phyloP scores from a whole-genome alignment of 1,139 yeast genomes.

The Saccharomyces pastorianus region DNA sequence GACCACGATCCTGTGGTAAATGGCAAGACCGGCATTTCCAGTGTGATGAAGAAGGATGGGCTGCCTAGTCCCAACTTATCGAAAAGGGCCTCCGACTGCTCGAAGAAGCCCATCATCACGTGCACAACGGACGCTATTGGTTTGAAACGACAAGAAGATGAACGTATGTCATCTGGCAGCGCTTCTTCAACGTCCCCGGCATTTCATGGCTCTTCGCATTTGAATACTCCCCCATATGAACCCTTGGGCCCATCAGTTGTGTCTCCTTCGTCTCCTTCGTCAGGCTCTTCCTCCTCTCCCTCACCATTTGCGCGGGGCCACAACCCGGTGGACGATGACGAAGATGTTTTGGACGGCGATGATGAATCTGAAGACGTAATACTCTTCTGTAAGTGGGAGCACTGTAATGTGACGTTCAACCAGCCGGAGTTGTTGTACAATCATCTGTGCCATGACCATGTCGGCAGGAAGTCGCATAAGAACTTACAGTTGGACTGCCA shows the following conservation, averaged over 20 bases:
- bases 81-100: not conserved
- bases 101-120: not conserved
- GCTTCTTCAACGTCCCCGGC: not conserved
- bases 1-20: not conserved
- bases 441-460: constrained; percentile 86
- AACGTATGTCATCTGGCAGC: not conserved
- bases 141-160: not conserved
- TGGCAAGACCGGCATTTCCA: not conserved
- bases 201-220: not conserved
- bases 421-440: constrained; percentile 69
- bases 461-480: constrained; percentile 79
- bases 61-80: not conserved
- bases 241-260: not conserved
- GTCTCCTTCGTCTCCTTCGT: not conserved
- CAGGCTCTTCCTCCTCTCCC: not conserved
- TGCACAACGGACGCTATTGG: not conserved
- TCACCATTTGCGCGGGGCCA: not conserved
- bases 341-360: not conserved
- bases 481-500: constrained; percentile 72
- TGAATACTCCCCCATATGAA: not conserved
- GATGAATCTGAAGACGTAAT: not conserved
- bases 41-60: not conserved
- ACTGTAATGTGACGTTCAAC: constrained; percentile 49
- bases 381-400: constrained; percentile 65
- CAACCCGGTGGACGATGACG: not conserved